A percentile compares a stretch with the other conserved stretches of the same genome.
These are phyloP conservation scores for Chaetoceros muelleri DNA, from an alignment of 108 stramenopile species.

Conservation along the genomic window DNA sequence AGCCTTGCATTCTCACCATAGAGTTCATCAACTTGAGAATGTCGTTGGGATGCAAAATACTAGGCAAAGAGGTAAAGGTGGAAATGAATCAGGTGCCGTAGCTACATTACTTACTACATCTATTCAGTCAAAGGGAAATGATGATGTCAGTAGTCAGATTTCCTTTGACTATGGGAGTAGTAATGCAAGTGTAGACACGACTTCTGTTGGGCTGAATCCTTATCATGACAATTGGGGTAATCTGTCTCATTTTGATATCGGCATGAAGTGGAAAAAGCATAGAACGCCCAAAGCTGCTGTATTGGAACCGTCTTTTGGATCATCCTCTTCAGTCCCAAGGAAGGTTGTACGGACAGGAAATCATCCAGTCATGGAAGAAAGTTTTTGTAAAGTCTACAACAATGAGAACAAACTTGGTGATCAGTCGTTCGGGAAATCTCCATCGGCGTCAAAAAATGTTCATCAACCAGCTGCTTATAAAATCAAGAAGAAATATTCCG, in stretches of 20 bases:
- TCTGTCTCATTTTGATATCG: not conserved
- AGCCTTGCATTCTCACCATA: not conserved
- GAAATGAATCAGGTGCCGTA: too few relatives aligned
- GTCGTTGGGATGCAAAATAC: not conserved
- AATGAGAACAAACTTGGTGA: too few relatives aligned
- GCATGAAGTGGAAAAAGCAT: not conserved
- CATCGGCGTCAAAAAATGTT: too few relatives aligned
- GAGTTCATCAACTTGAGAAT: not conserved
- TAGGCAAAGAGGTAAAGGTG: not conserved
- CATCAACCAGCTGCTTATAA: not conserved
- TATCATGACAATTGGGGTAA: not conserved
- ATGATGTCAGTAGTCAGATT: not conserved
- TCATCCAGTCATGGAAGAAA: too few relatives aligned
- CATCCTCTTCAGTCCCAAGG: too few relatives aligned
- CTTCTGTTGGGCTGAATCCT: not conserved
- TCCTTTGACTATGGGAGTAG: not conserved
- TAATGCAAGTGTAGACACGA: not conserved
- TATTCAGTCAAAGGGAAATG: not conserved
- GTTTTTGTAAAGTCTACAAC: too few relatives aligned
- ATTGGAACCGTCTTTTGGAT: too few relatives aligned
- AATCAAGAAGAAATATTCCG: not conserved
- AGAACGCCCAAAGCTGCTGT: not conserved
- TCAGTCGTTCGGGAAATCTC: too few relatives aligned
- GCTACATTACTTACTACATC: too few relatives aligned
- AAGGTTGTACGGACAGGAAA: too few relatives aligned